Evolutionary conservation across 148 eudicot genomes (phyloP).

Genomic region (Vaccinium myrtillus): DNA sequence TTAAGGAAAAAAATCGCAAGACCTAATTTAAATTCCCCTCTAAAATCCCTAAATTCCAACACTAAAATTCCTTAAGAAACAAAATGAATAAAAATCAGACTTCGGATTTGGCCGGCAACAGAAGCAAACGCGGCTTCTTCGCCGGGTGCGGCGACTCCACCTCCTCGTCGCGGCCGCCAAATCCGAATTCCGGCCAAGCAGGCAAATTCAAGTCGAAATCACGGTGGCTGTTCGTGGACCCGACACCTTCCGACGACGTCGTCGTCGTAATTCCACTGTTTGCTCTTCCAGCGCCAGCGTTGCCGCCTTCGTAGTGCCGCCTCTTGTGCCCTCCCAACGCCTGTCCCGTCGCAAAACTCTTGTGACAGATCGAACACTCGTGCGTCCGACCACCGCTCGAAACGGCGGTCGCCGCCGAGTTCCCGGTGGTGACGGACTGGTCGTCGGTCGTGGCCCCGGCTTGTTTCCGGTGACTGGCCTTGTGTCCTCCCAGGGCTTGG

Average conservation of each 20-base stretch:
- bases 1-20: background rate
- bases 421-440: constrained; percentile 1
- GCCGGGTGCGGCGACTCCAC: constrained; percentile 59
- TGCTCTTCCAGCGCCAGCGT: background rate
- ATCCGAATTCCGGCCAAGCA: constrained; percentile 34
- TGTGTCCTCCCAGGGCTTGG: constrained; percentile 83
- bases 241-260: constrained; percentile 24
- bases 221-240: constrained; percentile 20
- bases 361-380: constrained; percentile 57
- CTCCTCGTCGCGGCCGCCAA: constrained; percentile 49
- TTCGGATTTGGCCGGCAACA: background rate
- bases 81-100: background rate
- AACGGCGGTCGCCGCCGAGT: constrained; percentile 5
- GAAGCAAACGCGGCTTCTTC: constrained; percentile 39
- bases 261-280: background rate
- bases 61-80: too few relatives aligned
- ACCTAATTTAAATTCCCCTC: background rate
- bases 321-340: constrained; percentile 85
- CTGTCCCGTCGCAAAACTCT: constrained; percentile 61
- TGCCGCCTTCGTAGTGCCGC: constrained; percentile 67
- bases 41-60: too few relatives aligned
- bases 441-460: constrained; percentile 17
- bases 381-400: constrained; percentile 33
- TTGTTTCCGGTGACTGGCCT: constrained; percentile 70
- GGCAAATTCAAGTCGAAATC: constrained; percentile 62